These are phyloP conservation scores for Colletotrichum spaethianum DNA, from an alignment of 2,329 filamentous ascomycete genomes.

Conservation along the genomic window DNA sequence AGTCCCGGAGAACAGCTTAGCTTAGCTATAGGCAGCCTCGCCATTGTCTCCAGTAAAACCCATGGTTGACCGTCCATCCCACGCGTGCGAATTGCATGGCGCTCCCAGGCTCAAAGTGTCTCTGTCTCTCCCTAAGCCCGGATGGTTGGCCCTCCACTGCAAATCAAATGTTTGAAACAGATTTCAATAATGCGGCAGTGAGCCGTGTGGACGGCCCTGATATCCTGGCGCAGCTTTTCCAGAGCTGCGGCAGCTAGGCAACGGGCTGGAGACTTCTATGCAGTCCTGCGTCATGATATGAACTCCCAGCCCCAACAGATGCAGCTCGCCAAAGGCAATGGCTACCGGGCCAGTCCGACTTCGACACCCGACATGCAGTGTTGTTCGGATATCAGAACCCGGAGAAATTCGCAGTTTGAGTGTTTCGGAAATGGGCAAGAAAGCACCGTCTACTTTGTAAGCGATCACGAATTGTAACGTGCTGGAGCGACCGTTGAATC, in stretches of 20 bases:
- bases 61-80: conserved; percentile 19
- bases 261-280: conserved; percentile 1
- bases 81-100: conserved; percentile 8
- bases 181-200: conserved; percentile 6
- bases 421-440: background rate
- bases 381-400: background rate
- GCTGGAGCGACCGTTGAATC: conserved; percentile 21
- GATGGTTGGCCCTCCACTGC: background rate
- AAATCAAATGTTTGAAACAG: conserved; percentile 9
- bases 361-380: background rate
- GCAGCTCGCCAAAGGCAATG: conserved; percentile 23
- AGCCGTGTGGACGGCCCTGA: conserved; percentile 14
- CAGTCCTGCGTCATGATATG: conserved; percentile 31
- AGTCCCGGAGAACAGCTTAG: conserved; percentile 21
- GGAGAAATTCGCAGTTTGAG: conserved; percentile 1
- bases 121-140: conserved; percentile 4
- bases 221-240: background rate
- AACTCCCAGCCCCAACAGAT: background rate
- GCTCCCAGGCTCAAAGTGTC: background rate
- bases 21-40: conserved; percentile 5
- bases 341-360: background rate
- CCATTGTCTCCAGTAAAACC: conserved; percentile 1
- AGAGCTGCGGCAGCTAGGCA: conserved; percentile 24
- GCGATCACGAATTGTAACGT: conserved; percentile 14
- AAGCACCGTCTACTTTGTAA: conserved; percentile 11